A percentile compares a stretch with the other conserved stretches of the same genome.
These are phyloP conservation scores for Metroxylon sagu DNA, from an alignment of 176 grass and related monocot species.

Conservation along the genomic window DNA sequence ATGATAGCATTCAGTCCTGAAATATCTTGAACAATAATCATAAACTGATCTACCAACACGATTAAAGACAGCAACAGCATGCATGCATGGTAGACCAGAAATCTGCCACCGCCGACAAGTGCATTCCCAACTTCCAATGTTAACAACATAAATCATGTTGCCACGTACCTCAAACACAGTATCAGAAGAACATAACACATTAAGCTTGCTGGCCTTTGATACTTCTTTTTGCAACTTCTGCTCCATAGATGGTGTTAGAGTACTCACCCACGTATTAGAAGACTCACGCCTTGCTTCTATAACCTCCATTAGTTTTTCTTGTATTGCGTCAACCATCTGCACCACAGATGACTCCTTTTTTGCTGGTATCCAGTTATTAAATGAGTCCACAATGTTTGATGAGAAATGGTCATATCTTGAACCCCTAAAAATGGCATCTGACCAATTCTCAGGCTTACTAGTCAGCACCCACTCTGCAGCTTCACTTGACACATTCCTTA, in stretches of 20 bases:
- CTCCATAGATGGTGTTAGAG: constrained; percentile 81
- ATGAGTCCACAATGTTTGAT: constrained; percentile 70
- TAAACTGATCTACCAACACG: constrained; percentile 51
- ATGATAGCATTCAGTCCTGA: too few species aligned
- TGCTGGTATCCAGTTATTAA: constrained; percentile 91
- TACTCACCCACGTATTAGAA: constrained; percentile 23
- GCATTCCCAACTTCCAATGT: constrained; percentile 80
- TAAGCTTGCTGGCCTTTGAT: constrained; percentile 54
- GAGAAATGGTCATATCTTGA: constrained; percentile 92
- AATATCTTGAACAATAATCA: constrained; percentile 35
- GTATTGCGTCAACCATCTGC: constrained; percentile 66
- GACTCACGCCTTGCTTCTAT: constrained; percentile 57
- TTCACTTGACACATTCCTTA: constrained; percentile 78
- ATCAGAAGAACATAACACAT: constrained; percentile 80
- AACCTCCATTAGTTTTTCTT: constrained; percentile 58
- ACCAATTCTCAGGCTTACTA: constrained; percentile 93
- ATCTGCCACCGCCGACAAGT: constrained; percentile 90
- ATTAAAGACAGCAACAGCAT: constrained; percentile 86
- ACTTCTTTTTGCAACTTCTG: constrained; percentile 70
- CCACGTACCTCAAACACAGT: constrained; percentile 95
- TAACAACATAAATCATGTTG: constrained; percentile 72
- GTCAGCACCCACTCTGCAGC: constrained; percentile 84
- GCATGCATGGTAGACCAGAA: constrained; percentile 77
- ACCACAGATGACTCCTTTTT: constrained; percentile 81
- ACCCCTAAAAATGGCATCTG: constrained; percentile 81